Percentiles rank a stretch among this genome's conserved stretches.
Evolutionary conservation across 1,284 basidiomycete genomes (phyloP).

Genomic region (Irpex lacteus): DNA sequence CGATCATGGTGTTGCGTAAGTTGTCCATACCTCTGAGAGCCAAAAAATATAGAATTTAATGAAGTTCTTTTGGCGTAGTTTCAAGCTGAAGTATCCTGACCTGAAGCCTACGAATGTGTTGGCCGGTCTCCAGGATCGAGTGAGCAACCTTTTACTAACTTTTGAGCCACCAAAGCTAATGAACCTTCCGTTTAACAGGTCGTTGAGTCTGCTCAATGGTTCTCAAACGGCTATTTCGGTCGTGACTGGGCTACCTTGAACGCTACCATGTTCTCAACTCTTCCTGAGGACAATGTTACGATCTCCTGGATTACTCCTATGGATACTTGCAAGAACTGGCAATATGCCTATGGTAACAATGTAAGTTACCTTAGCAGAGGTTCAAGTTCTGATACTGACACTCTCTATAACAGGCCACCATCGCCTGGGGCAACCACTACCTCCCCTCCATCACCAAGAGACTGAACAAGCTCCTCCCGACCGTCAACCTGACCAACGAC

Average conservation of each 20-base stretch:
- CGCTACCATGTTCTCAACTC: slow-evolving; percentile 32
- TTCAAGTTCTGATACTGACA: not conserved
- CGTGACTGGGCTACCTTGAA: slow-evolving; percentile 29
- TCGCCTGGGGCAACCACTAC: slow-evolving; percentile 38
- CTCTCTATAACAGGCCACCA: slow-evolving; percentile 14
- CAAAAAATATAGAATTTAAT: not conserved
- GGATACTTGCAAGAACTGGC: slow-evolving; percentile 40
- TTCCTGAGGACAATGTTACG: slow-evolving; percentile 36
- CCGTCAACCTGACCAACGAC: slow-evolving; percentile 29
- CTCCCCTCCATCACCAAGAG: slow-evolving; percentile 36
- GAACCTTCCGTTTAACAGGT: too few species aligned
- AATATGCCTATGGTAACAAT: slow-evolving; percentile 23
- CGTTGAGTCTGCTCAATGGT: slow-evolving; percentile 44
- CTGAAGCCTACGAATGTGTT: slow-evolving; percentile 35
- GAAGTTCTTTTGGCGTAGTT: slow-evolving; percentile 22
- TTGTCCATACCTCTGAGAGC: too few species aligned
- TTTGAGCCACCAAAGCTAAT: too few species aligned
- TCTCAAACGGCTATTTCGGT: slow-evolving; percentile 43
- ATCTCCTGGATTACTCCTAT: slow-evolving; percentile 44
- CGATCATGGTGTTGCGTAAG: slow-evolving; percentile 40
- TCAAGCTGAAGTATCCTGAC: slow-evolving; percentile 37
- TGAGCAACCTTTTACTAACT: slow-evolving; percentile 9
- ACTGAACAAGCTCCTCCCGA: slow-evolving; percentile 34
- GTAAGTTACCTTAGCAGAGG: too few species aligned
- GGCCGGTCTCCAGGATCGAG: slow-evolving; percentile 42